Evolutionary conservation across 2,329 filamentous ascomycete species (phyloP).

Genomic region (Magnaporthiopsis poae): DNA sequence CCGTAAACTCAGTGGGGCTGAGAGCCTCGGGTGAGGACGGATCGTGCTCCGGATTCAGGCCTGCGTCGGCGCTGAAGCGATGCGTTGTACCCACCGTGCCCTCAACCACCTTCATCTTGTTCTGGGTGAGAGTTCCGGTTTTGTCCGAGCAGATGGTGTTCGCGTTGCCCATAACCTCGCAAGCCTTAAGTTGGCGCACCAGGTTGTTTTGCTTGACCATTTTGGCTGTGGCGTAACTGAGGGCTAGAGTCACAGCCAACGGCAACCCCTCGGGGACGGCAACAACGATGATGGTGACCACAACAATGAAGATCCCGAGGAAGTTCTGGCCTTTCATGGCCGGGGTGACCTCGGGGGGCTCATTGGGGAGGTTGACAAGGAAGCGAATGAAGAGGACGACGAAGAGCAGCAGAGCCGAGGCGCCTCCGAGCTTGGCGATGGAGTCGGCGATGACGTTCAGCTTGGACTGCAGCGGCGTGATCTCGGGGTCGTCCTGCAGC

Average conservation of each 20-base stretch:
- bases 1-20: conserved; percentile 35
- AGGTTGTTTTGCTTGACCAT: conserved; percentile 73
- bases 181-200: conserved; percentile 65
- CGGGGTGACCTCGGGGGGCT: conserved; percentile 39
- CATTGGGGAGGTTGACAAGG: conserved; percentile 53
- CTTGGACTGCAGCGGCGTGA: conserved; percentile 68
- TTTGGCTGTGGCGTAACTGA: conserved; percentile 66
- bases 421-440: conserved; percentile 68
- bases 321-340: conserved; percentile 71
- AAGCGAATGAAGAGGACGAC: conserved; percentile 80
- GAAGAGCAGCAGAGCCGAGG: conserved; percentile 69
- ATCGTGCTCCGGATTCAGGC: conserved; percentile 15
- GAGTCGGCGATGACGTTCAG: conserved; percentile 66
- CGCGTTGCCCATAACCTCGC: conserved; percentile 73
- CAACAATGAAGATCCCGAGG: conserved; percentile 66
- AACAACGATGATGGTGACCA: conserved; percentile 68
- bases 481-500: conserved; percentile 62
- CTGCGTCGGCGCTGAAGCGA: conserved; percentile 37
- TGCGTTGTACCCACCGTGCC: conserved; percentile 46
- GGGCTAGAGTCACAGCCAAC: conserved; percentile 64
- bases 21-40: conserved; percentile 23
- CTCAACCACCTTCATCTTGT: conserved; percentile 57
- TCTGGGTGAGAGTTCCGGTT: conserved; percentile 56
- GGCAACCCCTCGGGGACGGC: conserved; percentile 70
- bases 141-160: conserved; percentile 61